Percentiles rank a stretch among this genome's conserved stretches.
Evolutionary conservation across 108 stramenopile species (phyloP).

Genomic region (Fragilaria crotonensis): DNA sequence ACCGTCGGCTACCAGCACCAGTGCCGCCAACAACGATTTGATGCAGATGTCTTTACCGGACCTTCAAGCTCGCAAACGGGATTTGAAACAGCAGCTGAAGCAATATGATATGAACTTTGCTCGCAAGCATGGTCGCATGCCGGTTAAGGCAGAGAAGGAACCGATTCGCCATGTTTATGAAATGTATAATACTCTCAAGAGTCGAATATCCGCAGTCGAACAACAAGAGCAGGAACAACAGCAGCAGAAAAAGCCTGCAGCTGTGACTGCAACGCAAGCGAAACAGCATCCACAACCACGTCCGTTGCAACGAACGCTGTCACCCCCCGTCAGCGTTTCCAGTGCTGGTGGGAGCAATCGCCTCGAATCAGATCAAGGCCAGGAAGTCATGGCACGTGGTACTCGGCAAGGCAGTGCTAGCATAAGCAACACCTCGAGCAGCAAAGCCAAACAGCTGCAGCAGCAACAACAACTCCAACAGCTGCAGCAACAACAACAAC

Average conservation of each 20-base stretch:
- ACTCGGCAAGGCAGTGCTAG: too few species aligned
- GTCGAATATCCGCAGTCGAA: constrained; percentile 61
- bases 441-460: too few species aligned
- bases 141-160: constrained; percentile 93
- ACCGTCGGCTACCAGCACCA: not conserved
- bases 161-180: constrained; percentile 97
- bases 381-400: too few species aligned
- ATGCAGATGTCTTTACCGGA: constrained; percentile 53
- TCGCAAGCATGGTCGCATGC: constrained; percentile 80
- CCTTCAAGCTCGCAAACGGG: constrained; percentile 67
- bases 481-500: too few species aligned
- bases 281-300: too few species aligned
- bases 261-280: too few species aligned
- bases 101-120: constrained; percentile 90
- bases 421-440: too few species aligned
- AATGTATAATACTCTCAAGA: constrained; percentile 87
- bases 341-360: constrained; percentile 2
- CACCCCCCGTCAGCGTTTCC: constrained; percentile 8
- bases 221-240: constrained; percentile 37
- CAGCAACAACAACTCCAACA: too few species aligned
- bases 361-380: too few species aligned
- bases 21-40: constrained; percentile 16
- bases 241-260: too few species aligned
- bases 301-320: not conserved
- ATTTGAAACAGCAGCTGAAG: constrained; percentile 81